Conservation (phyloP, 176 grass and related monocot genomes). For the Carex cristatella region DNA sequence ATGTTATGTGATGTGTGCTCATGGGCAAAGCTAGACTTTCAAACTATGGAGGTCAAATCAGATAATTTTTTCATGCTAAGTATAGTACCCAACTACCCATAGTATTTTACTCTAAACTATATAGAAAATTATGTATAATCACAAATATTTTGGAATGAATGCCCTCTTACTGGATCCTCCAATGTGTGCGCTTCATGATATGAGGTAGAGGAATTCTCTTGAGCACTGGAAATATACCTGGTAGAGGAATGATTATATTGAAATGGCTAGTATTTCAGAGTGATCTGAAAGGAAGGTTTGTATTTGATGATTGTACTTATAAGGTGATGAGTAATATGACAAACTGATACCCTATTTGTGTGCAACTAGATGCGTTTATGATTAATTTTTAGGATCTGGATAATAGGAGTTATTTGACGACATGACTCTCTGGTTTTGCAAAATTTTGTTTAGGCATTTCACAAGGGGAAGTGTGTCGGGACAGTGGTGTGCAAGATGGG, state of each 20-base stretch:
- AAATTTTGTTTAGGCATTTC: constrained; percentile 29
- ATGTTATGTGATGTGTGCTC: background rate
- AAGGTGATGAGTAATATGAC: background rate
- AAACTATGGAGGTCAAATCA: too few relatives aligned
- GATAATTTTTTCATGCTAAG: too few relatives aligned
- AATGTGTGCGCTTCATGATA: background rate
- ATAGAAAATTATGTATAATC: too few relatives aligned
- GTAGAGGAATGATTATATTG: background rate
- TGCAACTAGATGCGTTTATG: background rate
- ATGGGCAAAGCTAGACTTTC: too few relatives aligned
- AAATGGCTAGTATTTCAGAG: background rate
- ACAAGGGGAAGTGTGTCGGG: constrained; percentile 73
- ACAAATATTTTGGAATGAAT: too few relatives aligned
- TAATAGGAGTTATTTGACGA: constrained; percentile 34
- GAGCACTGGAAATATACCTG: background rate
- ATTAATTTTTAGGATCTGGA: background rate
- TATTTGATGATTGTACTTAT: background rate
- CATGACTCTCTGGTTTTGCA: background rate
- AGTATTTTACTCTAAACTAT: too few relatives aligned
- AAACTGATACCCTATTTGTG: background rate
- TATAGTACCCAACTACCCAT: too few relatives aligned
- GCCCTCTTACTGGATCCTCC: too few relatives aligned
- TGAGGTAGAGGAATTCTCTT: background rate
- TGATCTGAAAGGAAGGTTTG: background rate
- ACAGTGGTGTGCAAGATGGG: constrained; percentile 98